phyloP scores from a whole-genome alignment of 2,329 filamentous ascomycete species.

The Ophiocordyceps camponoti-saundersi region DNA sequence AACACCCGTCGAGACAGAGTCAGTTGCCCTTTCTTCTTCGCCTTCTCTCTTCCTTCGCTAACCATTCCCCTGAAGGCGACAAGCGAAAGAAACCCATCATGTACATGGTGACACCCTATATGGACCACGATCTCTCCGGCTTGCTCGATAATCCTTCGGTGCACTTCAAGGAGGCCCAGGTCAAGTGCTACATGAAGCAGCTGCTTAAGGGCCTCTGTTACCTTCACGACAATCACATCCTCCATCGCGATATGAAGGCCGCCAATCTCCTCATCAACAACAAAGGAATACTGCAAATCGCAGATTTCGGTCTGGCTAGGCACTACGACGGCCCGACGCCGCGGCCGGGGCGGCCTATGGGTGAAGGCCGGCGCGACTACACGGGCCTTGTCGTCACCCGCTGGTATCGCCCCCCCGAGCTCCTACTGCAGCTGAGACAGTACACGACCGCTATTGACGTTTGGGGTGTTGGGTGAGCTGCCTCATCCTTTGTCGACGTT shows the following conservation, averaged over 20 bases:
- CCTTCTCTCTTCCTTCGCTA: background rate
- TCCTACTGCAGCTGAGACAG: slow-evolving; percentile 69
- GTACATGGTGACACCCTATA: slow-evolving; percentile 98
- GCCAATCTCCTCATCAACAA: slow-evolving; percentile 96
- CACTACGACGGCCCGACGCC: slow-evolving; percentile 81
- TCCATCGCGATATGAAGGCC: slow-evolving; percentile 98
- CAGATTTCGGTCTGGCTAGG: slow-evolving; percentile 86
- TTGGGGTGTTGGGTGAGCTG: slow-evolving; percentile 81
- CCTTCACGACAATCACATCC: slow-evolving; percentile 73
- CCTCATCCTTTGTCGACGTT: background rate
- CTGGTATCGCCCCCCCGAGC: slow-evolving; percentile 92
- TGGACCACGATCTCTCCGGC: slow-evolving; percentile 97
- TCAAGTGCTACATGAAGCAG: slow-evolving; percentile 96
- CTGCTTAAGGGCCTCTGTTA: slow-evolving; percentile 80
- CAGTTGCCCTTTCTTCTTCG: slow-evolving; percentile 8
- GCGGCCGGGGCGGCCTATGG: slow-evolving; percentile 58
- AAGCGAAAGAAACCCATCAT: slow-evolving; percentile 72
- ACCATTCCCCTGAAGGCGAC: slow-evolving; percentile 31
- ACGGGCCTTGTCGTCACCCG: slow-evolving; percentile 92
- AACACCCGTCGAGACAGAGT: slow-evolving; percentile 49
- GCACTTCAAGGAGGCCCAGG: slow-evolving; percentile 71
- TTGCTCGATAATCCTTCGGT: slow-evolving; percentile 90
- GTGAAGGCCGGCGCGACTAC: slow-evolving; percentile 77
- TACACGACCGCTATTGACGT: slow-evolving; percentile 98
- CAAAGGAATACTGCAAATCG: slow-evolving; percentile 82